Evolutionary conservation across 768 basidiomycete species (phyloP), one percentile per base, ranked within the genome.

Genomic region (Lentinula edodes): DNA sequence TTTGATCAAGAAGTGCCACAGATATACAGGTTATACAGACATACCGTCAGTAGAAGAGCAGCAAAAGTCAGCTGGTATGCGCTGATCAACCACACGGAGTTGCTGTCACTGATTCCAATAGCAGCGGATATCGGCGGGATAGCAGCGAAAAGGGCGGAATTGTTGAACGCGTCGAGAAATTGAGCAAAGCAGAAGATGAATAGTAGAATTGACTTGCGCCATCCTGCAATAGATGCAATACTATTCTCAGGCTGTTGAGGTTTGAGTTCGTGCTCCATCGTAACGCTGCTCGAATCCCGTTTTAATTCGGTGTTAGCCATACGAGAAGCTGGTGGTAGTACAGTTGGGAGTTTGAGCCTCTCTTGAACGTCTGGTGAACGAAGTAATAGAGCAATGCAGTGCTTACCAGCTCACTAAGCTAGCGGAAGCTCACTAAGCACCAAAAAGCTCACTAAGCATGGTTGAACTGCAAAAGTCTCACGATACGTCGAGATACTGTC

Each of bases 151-250:
- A 78, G 69, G 32, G 76, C 70, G n/a, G 75, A 72, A 61, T 75
- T 77, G 64, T 75, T 77, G 68, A 82, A 76, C 12, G 75, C 66
- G 38, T 82, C 81, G 57, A 80, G 66, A 63, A 78, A 80, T 52
- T 77, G 72, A 13, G 78, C 75, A 18, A 74, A 68, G 63, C 77
- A 80, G 41, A 80, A 74, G 10, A 78, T 61, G 10, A 64, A 34
- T 1, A 82, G 68, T 15, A 81, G 61, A 20, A 70, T 18, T 1
- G 53, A 58, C 66, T 70, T 77, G 60, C 66, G 70, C 39, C 62
- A 60, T 63, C 52, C 61, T 41, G 70, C 74, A 57, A 72, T 62
- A 12, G 36, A 18, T 28, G 52, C 60, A 13, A 61, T 39, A 28
- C 48, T 38, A 35, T 50, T 59, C 18, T 36, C 32, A 0, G 12